These are phyloP conservation scores for Botrytis paeoniae DNA, from an alignment of 2,329 filamentous ascomycete species.

Conservation along the genomic window DNA sequence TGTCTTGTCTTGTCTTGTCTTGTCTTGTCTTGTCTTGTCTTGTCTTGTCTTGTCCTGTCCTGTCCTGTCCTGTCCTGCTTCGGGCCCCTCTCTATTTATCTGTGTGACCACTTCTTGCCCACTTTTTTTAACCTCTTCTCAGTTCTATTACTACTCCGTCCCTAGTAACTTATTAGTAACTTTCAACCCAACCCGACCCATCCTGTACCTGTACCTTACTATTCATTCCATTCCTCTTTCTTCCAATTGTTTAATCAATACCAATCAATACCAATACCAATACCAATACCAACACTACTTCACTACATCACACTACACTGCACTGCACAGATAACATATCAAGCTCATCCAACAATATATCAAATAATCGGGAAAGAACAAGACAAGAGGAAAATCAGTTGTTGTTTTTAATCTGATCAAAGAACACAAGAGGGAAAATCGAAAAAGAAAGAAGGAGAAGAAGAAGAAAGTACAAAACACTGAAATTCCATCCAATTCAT, in stretches of 20 bases:
- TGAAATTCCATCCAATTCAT: slow-evolving; percentile 2
- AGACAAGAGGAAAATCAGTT: slow-evolving; percentile 3
- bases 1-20: too few relatives aligned
- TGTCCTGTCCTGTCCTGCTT: too few relatives aligned
- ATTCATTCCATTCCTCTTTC: neutral
- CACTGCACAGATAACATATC: neutral
- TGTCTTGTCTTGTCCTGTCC: too few relatives aligned
- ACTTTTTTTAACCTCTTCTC: neutral
- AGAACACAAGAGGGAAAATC: neutral
- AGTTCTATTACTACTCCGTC: neutral
- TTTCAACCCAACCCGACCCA: neutral
- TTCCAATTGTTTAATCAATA: neutral
- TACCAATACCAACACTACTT: neutral
- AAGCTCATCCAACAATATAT: neutral
- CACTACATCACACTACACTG: neutral
- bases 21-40: too few relatives aligned
- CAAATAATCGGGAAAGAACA: slow-evolving; percentile 6
- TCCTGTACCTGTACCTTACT: neutral
- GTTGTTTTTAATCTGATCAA: neutral
- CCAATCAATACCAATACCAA: neutral
- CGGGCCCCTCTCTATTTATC: neutral
- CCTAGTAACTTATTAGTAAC: neutral
- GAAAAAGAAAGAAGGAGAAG: neutral
- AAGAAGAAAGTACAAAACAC: neutral
- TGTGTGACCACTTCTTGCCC: neutral